phyloP scores from a whole-genome alignment of 2,329 filamentous ascomycete species.

The Neofusicoccum sp. region DNA sequence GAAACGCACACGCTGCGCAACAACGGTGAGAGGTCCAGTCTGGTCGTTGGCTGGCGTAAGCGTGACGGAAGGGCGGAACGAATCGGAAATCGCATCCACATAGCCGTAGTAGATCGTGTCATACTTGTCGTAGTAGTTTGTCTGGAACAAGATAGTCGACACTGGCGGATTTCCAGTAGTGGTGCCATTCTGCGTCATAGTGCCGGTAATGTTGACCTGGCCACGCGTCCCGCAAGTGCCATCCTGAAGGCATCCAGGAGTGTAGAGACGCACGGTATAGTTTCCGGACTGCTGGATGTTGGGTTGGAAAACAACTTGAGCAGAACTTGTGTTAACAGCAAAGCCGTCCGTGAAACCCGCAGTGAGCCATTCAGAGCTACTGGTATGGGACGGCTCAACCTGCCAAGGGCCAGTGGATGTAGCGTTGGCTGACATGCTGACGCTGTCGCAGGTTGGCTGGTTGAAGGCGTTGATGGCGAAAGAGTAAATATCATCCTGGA shows the following conservation, averaged over 20 bases:
- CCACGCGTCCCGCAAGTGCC: slow-evolving; percentile 75
- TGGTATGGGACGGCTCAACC: slow-evolving; percentile 66
- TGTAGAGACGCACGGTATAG: slow-evolving; percentile 89
- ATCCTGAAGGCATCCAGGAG: slow-evolving; percentile 85
- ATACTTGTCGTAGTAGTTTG: slow-evolving; percentile 96
- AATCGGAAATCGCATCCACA: slow-evolving; percentile 72
- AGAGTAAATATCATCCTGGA: slow-evolving; percentile 79
- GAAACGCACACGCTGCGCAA: slow-evolving; percentile 88
- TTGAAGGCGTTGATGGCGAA: slow-evolving; percentile 90
- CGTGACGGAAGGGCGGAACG: slow-evolving; percentile 80
- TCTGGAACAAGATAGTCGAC: slow-evolving; percentile 74
- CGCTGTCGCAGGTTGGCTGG: slow-evolving; percentile 75
- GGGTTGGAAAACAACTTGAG: slow-evolving; percentile 76
- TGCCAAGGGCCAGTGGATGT: slow-evolving; percentile 75
- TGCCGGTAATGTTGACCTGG: slow-evolving; percentile 77
- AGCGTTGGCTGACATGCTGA: slow-evolving; percentile 64
- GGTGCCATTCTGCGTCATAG: slow-evolving; percentile 57
- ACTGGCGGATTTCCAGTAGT: slow-evolving; percentile 46
- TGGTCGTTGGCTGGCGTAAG: slow-evolving; percentile 70
- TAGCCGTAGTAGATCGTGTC: slow-evolving; percentile 87
- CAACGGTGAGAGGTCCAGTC: slow-evolving; percentile 67
- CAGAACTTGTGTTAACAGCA: slow-evolving; percentile 39
- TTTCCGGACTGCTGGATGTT: slow-evolving; percentile 88
- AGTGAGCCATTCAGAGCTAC: slow-evolving; percentile 75
- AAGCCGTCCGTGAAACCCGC: slow-evolving; percentile 56